A percentile compares a stretch with the other conserved stretches of the same genome.
Evolutionary conservation across 305 asterid genomes (phyloP).

Genomic region (Andrographis paniculata): DNA sequence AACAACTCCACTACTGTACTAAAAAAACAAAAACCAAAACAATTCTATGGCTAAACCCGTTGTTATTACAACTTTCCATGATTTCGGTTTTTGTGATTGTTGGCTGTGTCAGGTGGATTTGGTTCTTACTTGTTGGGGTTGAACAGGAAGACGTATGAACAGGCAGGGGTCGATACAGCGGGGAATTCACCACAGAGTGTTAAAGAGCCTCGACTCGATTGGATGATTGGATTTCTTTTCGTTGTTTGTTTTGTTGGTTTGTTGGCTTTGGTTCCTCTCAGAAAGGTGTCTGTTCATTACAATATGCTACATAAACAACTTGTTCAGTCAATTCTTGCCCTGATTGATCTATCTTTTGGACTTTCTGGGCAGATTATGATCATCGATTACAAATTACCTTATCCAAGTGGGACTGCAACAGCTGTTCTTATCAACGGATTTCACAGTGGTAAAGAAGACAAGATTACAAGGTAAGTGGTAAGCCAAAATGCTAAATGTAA

Average conservation of each 20-base stretch:
- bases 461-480: conserved; percentile 57
- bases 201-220: conserved; percentile 64
- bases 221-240: conserved; percentile 90
- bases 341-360: not conserved
- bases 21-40: too few relatives aligned
- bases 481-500: too few relatives aligned
- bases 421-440: conserved; percentile 90
- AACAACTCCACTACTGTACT: too few relatives aligned
- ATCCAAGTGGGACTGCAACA: conserved; percentile 95
- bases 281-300: conserved; percentile 44
- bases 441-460: conserved; percentile 66
- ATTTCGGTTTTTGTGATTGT: not conserved
- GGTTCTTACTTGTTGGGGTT: conserved; percentile 78
- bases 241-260: conserved; percentile 79
- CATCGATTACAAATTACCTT: conserved; percentile 61
- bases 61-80: not conserved
- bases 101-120: conserved; percentile 57
- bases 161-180: conserved; percentile 46
- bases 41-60: too few relatives aligned
- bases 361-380: conserved; percentile 58
- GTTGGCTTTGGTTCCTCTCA: conserved; percentile 77
- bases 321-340: not conserved
- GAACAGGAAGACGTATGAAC: conserved; percentile 62
- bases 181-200: conserved; percentile 64
- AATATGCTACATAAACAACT: not conserved